Conservation (phyloP, 495 filamentous ascomycete genomes). For the Neurospora sp. region DNA sequence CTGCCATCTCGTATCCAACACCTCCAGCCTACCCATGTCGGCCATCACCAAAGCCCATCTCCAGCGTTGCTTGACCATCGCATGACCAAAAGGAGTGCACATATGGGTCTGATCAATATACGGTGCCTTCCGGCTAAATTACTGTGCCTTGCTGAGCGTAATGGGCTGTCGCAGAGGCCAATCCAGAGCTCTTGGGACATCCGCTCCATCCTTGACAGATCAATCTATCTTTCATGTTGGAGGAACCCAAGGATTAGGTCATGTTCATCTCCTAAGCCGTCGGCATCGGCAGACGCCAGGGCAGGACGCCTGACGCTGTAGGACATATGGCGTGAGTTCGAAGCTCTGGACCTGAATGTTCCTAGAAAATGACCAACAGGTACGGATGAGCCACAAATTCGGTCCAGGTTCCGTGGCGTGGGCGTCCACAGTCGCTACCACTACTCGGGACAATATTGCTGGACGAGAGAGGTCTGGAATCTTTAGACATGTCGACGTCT, state of each 20-base stretch:
- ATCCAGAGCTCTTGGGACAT: neutral
- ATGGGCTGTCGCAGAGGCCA: constrained; percentile 10
- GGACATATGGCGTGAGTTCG: neutral
- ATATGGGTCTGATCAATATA: constrained; percentile 14
- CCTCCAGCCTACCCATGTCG: neutral
- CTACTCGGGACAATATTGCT: neutral
- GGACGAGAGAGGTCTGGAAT: neutral
- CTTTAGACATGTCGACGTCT: neutral
- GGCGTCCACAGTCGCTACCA: neutral
- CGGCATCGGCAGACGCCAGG: neutral
- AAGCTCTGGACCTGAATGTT: neutral
- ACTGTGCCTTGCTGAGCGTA: constrained; percentile 14
- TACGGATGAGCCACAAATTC: neutral
- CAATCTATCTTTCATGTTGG: neutral
- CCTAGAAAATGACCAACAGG: neutral
- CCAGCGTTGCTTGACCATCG: neutral
- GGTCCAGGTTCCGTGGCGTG: neutral
- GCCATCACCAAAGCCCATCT: neutral
- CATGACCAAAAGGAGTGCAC: neutral
- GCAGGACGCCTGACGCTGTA: neutral
- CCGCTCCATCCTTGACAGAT: neutral
- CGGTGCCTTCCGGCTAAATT: constrained; percentile 24
- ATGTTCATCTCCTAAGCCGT: neutral
- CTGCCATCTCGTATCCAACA: neutral
- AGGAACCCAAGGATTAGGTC: neutral